phyloP scores from a whole-genome alignment of 805 yeast species.

The Hanseniaspora singularis region DNA sequence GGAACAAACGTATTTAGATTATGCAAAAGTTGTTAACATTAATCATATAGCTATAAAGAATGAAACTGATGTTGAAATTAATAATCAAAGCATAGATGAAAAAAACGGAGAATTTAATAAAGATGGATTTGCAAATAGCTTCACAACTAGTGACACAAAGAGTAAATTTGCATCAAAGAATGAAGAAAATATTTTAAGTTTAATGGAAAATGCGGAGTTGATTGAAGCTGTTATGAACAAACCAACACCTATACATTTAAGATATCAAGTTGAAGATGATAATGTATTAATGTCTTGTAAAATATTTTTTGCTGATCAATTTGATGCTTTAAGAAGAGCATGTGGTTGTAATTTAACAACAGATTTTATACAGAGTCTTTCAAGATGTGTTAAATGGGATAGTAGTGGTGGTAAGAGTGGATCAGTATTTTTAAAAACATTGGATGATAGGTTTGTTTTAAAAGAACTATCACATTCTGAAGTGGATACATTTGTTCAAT shows the following conservation, averaged over 20 bases:
- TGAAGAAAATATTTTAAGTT: slow-evolving; percentile 7
- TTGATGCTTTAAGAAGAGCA: slow-evolving; percentile 79
- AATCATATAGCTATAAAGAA: too few relatives aligned
- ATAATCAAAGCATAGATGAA: too few relatives aligned
- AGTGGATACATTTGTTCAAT: slow-evolving; percentile 81
- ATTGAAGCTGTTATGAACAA: slow-evolving; percentile 65
- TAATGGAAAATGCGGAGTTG: slow-evolving; percentile 21
- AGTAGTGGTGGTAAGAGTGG: slow-evolving; percentile 96
- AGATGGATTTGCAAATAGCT: too few relatives aligned
- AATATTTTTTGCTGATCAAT: slow-evolving; percentile 89
- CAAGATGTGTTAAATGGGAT: slow-evolving; percentile 92
- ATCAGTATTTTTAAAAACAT: slow-evolving; percentile 80
- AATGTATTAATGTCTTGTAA: slow-evolving; percentile 76
- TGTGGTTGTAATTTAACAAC: slow-evolving; percentile 54
- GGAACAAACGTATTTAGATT: slow-evolving; percentile 25
- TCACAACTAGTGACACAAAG: too few relatives aligned
- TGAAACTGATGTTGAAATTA: too few relatives aligned
- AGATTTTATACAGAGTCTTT: slow-evolving; percentile 68
- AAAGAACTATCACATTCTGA: slow-evolving; percentile 83
- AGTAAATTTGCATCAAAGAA: too few relatives aligned
- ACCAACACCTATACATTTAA: slow-evolving; percentile 76
- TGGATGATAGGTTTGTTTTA: slow-evolving; percentile 78
- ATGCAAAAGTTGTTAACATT: slow-evolving; percentile 16
- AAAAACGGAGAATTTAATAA: too few relatives aligned
- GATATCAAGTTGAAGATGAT: slow-evolving; percentile 85